Conservation (phyloP, 169 alveolate species). For the Plasmodium blacklocki region DNA sequence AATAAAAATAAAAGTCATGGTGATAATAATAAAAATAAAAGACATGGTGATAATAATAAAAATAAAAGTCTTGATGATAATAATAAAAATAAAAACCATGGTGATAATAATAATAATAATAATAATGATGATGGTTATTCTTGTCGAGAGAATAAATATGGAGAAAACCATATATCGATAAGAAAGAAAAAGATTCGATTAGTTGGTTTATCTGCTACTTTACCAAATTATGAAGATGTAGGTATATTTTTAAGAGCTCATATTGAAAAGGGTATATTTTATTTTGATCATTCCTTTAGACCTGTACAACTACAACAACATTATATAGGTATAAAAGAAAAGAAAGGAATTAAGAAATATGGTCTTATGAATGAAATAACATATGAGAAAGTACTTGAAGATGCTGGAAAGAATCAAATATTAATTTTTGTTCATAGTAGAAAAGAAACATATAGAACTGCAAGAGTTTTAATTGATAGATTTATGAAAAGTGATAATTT, state of each 20-base stretch:
- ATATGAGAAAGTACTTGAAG: conserved; percentile 93
- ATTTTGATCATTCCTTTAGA: conserved; percentile 96
- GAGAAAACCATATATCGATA: background rate
- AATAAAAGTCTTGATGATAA: no score
- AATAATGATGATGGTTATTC: no score
- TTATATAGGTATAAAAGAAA: conserved; percentile 98
- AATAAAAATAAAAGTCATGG: no score
- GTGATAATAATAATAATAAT: no score
- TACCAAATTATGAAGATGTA: conserved; percentile 99
- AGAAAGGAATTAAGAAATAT: conserved; percentile 96
- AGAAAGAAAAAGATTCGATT: conserved; percentile 76
- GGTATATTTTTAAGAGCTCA: conserved; percentile 97
- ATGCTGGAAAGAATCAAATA: conserved; percentile 91
- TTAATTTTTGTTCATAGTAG: conserved; percentile 99
- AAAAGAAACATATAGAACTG: conserved; percentile 98
- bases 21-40: no score
- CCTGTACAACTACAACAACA: conserved; percentile 99
- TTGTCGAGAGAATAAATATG: no score
- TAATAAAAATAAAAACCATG: no score
- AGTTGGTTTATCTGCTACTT: conserved; percentile 99
- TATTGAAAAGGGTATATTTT: conserved; percentile 92
- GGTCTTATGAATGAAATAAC: conserved; percentile 96
- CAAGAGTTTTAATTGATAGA: conserved; percentile 92
- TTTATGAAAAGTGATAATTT: conserved; percentile 92
- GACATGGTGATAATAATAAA: no score